phyloP scores from a whole-genome alignment of 306 rosid genomes.

The Trichosanthes cucumerina region DNA sequence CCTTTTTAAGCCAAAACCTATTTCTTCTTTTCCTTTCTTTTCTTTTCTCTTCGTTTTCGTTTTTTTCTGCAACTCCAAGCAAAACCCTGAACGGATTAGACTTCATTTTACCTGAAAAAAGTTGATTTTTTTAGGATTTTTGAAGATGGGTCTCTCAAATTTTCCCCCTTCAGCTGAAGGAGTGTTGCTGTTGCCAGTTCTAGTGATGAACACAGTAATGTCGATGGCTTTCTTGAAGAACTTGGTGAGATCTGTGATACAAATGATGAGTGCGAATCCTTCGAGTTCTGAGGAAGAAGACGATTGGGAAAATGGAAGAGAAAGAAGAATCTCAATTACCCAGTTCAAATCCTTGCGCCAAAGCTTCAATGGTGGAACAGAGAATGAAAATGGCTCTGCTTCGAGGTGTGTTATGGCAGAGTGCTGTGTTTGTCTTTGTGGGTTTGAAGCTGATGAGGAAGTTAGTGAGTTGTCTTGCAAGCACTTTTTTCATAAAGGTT shows the following conservation, averaged over 20 bases:
- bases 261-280: conserved; percentile 23
- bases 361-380: background rate
- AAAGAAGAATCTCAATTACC: conserved; percentile 42
- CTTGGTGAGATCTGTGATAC: conserved; percentile 50
- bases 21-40: background rate
- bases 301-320: conserved; percentile 20
- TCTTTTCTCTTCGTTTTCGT: background rate
- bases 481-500: conserved; percentile 67
- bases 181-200: conserved; percentile 28
- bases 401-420: conserved; percentile 12
- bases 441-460: conserved; percentile 61
- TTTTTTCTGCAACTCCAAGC: background rate
- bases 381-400: background rate
- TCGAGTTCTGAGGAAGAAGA: conserved; percentile 19
- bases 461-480: conserved; percentile 71
- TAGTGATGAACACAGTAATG: conserved; percentile 54
- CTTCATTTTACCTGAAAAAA: background rate
- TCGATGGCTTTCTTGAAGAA: conserved; percentile 47
- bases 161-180: conserved; percentile 38
- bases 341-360: conserved; percentile 38
- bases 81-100: background rate
- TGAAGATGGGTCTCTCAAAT: conserved; percentile 60
- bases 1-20: background rate
- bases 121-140: background rate
- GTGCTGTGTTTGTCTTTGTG: conserved; percentile 69